These are phyloP conservation scores for Aspergillus incahuasiensis DNA, from an alignment of 495 filamentous ascomycete species.

Conservation along the genomic window DNA sequence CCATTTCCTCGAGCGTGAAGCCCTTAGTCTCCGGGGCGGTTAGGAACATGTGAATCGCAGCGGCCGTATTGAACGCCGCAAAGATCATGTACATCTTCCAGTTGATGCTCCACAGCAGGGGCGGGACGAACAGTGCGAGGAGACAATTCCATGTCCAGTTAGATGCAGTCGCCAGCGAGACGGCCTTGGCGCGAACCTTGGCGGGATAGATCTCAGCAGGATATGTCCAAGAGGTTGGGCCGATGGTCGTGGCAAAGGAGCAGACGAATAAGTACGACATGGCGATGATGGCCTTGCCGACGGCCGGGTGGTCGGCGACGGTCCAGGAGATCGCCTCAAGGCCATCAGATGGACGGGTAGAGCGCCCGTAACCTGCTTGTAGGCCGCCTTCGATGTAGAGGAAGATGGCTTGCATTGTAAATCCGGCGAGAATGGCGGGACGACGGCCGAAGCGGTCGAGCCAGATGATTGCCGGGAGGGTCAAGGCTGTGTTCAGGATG, in stretches of 20 bases:
- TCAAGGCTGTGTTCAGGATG: conserved; percentile 68
- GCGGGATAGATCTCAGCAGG: conserved; percentile 63
- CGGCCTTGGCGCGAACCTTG: conserved; percentile 63
- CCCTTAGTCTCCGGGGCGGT: conserved; percentile 53
- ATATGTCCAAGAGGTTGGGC: conserved; percentile 52
- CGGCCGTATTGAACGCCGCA: conserved; percentile 20
- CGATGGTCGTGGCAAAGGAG: conserved; percentile 51
- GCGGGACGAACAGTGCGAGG: conserved; percentile 16
- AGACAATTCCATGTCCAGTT: conserved; percentile 59
- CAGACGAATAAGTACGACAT: conserved; percentile 64
- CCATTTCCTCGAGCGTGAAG: conserved; percentile 44
- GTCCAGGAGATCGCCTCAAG: conserved; percentile 52
- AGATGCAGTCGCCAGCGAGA: conserved; percentile 57
- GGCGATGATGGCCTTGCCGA: conserved; percentile 52
- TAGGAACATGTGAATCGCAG: conserved; percentile 48
- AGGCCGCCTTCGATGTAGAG: conserved; percentile 53
- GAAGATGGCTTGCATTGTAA: conserved; percentile 45
- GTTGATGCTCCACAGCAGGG: conserved; percentile 18
- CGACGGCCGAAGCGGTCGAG: conserved; percentile 52
- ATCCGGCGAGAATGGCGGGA: conserved; percentile 47
- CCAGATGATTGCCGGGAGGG: conserved; percentile 55
- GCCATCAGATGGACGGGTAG: conserved; percentile 34
- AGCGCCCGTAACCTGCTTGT: conserved; percentile 56
- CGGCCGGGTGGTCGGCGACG: conserved; percentile 41
- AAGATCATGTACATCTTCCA: conserved; percentile 25